Percentiles rank a stretch among this genome's conserved stretches.
Conservation (phyloP, 139 green algal genomes). For the Zygnema cylindricum region DNA sequence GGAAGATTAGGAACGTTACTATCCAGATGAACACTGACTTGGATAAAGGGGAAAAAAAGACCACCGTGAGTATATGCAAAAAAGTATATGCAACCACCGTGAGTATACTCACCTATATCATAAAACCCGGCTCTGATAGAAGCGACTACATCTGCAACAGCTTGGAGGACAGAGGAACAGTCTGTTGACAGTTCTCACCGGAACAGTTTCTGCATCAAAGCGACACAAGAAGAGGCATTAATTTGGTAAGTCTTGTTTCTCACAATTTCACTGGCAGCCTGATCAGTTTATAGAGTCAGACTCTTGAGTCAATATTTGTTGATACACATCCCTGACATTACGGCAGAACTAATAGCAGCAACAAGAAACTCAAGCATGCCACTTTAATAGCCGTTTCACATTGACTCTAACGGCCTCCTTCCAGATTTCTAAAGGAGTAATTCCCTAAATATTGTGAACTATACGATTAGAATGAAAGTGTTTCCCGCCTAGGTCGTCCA, state of each 20-base stretch:
- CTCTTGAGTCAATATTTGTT: not conserved
- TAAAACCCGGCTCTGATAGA: constrained; percentile 97
- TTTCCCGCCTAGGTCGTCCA: too few relatives aligned
- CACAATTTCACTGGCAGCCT: not conserved
- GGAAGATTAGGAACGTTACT: not conserved
- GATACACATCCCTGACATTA: not conserved
- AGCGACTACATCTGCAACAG: constrained; percentile 91
- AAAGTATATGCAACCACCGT: constrained; percentile 1
- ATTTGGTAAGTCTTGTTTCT: too few relatives aligned
- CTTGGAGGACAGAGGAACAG: constrained; percentile 93
- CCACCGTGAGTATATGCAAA: too few relatives aligned
- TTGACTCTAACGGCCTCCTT: too few relatives aligned
- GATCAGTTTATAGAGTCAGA: not conserved
- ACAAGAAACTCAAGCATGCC: too few relatives aligned
- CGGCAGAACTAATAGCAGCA: too few relatives aligned
- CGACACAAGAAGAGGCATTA: constrained; percentile 9
- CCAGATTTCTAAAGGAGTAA: too few relatives aligned
- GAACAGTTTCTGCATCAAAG: constrained; percentile 78
- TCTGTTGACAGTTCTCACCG: constrained; percentile 95
- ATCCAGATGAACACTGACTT: not conserved
- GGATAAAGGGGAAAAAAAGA: not conserved
- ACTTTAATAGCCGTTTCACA: too few relatives aligned
- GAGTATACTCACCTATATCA: constrained; percentile 77
- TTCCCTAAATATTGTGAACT: too few relatives aligned
- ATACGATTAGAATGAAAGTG: too few relatives aligned